Evolutionary conservation across 345 rosid species (phyloP), one percentile per base, ranked within the genome.

Genomic region (Acer saccharum): DNA sequence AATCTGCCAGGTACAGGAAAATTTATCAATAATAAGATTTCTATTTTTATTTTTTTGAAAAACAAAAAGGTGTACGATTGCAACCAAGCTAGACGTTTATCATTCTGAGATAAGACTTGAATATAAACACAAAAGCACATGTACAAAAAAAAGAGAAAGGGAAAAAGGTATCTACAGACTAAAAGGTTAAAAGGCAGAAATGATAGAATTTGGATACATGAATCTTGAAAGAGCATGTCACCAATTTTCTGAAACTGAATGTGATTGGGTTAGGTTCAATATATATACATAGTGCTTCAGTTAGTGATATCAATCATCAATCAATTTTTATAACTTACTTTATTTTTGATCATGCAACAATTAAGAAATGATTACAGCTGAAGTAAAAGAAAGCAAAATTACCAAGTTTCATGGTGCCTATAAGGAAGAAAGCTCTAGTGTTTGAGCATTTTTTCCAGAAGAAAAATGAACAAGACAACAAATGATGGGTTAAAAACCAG

Each of bases 51-150:
- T 10, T 46, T 46, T 46, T 46, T 9, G 7, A 3, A 4, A n/a
- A 27, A n/a, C 35, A 32, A 32, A 61, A 43, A 41, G 23, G 18
- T 13, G 14, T 9, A 41, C 14, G 57, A 60, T 20, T 60, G 41
- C 48, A 43, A 29, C 23, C 52, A 21, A 73, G 39, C 27, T 0
- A 25, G 27, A 61, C 43, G 21, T 61, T 61, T 73, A 35, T 14
- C 68, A 73, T 73, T 48, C 61, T 14, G 21, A 20, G 54, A 61
- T 25, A 41, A n/a, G 41, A 44, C 43, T 73, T 62, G 44, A 74
- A 44, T 10, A 44, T 43, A 3, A 62, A 43, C 3, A 71, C 63
- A 29, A 3, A 44, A 18, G 60, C 23, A 16, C 58, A 44, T 1
- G 11, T 13, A 61, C n/a, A 72, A 69, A 48, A 57, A 1, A 25